Evolutionary conservation across 2,329 filamentous ascomycete species (phyloP).

Genomic region (Cephalotrichum gorgonifer): DNA sequence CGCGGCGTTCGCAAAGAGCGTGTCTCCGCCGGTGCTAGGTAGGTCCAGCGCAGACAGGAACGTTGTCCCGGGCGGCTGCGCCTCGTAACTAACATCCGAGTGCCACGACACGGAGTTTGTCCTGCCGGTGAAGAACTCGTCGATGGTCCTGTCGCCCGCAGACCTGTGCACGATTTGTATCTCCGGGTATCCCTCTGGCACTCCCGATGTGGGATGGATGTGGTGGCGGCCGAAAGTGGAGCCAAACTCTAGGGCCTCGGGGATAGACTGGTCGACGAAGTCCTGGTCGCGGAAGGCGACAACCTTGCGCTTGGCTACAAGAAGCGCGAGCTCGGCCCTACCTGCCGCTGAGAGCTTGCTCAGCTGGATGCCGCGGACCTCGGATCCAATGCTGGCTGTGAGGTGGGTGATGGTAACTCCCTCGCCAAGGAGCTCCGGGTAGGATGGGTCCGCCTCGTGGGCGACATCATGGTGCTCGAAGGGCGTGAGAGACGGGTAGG

Average conservation of each 20-base stretch:
- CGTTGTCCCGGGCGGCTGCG: constrained; percentile 80
- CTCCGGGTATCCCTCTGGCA: constrained; percentile 62
- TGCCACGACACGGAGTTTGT: constrained; percentile 85
- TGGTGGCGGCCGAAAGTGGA: constrained; percentile 73
- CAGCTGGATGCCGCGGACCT: constrained; percentile 61
- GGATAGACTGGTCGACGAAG: constrained; percentile 58
- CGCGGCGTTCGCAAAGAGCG: constrained; percentile 68
- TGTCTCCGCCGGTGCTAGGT: constrained; percentile 73
- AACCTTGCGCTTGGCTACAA: constrained; percentile 68
- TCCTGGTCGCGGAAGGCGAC: constrained; percentile 71
- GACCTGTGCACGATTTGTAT: constrained; percentile 71
- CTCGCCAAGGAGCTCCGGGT: constrained; percentile 54
- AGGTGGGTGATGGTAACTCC: constrained; percentile 46
- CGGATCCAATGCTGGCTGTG: constrained; percentile 64
- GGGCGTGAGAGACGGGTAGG: constrained; percentile 53
- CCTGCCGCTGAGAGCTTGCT: constrained; percentile 56
- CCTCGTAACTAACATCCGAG: constrained; percentile 78
- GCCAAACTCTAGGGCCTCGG: constrained; percentile 57
- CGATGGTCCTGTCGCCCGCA: constrained; percentile 34
- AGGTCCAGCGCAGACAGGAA: constrained; percentile 83
- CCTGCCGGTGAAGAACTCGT: constrained; percentile 53
- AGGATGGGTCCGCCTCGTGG: constrained; percentile 60
- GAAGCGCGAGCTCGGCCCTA: constrained; percentile 67
- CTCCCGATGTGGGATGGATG: constrained; percentile 70
- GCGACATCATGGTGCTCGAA: constrained; percentile 70